These are phyloP conservation scores for Lizanozyma gosingica DNA, from an alignment of 1,139 yeast genomes.

Conservation along the genomic window DNA sequence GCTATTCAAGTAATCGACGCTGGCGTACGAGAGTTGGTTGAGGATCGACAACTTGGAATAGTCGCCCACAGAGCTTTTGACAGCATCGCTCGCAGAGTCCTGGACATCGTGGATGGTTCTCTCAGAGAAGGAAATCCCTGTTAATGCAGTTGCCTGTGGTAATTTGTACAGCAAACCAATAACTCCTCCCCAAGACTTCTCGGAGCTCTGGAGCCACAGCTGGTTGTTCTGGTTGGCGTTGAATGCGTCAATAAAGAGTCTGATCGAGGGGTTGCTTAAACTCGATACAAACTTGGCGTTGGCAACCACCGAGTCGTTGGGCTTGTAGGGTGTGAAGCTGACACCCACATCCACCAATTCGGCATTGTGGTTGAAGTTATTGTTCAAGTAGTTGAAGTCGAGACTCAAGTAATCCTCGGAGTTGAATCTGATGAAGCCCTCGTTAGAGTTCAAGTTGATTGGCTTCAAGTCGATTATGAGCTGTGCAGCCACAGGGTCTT, in stretches of 20 bases:
- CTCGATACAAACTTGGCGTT: conserved; percentile 25
- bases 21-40: conserved; percentile 16
- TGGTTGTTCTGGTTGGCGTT: conserved; percentile 33
- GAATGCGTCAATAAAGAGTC: conserved; percentile 26
- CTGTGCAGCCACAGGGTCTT: conserved; percentile 31
- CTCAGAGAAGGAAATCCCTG: conserved; percentile 27
- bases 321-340: conserved; percentile 38
- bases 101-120: conserved; percentile 26
- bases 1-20: conserved; percentile 16
- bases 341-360: conserved; percentile 35
- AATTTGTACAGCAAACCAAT: conserved; percentile 27
- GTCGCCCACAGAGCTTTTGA: conserved; percentile 25
- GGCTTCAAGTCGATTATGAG: conserved; percentile 28
- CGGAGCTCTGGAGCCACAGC: conserved; percentile 29
- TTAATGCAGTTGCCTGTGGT: conserved; percentile 14
- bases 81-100: conserved; percentile 21
- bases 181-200: conserved; percentile 26
- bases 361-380: conserved; percentile 37
- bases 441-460: conserved; percentile 27
- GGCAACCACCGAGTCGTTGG: conserved; percentile 32
- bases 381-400: conserved; percentile 31
- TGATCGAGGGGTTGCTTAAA: conserved; percentile 33
- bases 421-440: conserved; percentile 28
- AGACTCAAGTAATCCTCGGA: conserved; percentile 33
- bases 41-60: conserved; percentile 28